Percentiles rank a stretch among this genome's conserved stretches.
Conservation (phyloP, 2,329 filamentous ascomycete species). For the Aspergillus amoenus region DNA sequence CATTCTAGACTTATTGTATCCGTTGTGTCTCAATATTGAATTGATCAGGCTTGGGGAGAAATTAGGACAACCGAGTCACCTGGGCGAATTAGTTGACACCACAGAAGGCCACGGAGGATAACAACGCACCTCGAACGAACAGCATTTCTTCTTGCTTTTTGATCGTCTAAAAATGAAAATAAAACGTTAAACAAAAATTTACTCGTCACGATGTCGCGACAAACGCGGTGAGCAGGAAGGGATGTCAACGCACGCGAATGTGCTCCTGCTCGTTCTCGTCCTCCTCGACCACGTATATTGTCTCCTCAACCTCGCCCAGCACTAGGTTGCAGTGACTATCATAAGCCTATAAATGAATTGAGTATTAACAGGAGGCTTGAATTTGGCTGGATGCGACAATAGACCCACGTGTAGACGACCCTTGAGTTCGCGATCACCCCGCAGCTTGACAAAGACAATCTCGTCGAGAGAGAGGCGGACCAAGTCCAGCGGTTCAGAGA, state of each 20-base stretch:
- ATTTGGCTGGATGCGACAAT: neutral
- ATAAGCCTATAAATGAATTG: slow-evolving; percentile 67
- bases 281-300: slow-evolving; percentile 89
- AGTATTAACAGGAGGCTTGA: neutral
- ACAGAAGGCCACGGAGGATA: neutral
- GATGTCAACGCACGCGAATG: slow-evolving; percentile 60
- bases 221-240: neutral
- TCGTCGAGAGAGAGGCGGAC: slow-evolving; percentile 94
- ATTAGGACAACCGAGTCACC: slow-evolving; percentile 73
- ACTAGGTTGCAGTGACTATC: slow-evolving; percentile 98
- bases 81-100: slow-evolving; percentile 36
- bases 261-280: slow-evolving; percentile 74
- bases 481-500: slow-evolving; percentile 90
- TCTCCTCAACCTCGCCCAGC: slow-evolving; percentile 94
- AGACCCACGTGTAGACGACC: slow-evolving; percentile 83
- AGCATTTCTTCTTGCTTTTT: slow-evolving; percentile 99
- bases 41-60: slow-evolving; percentile 56
- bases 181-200: neutral
- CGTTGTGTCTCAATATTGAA: neutral
- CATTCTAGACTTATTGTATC: neutral
- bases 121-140: slow-evolving; percentile 82
- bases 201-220: neutral
- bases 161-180: slow-evolving; percentile 62
- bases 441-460: slow-evolving; percentile 93
- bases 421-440: slow-evolving; percentile 92